Evolutionary conservation across 139 green algal species (phyloP).

Genomic region (Asterochloris erici): DNA sequence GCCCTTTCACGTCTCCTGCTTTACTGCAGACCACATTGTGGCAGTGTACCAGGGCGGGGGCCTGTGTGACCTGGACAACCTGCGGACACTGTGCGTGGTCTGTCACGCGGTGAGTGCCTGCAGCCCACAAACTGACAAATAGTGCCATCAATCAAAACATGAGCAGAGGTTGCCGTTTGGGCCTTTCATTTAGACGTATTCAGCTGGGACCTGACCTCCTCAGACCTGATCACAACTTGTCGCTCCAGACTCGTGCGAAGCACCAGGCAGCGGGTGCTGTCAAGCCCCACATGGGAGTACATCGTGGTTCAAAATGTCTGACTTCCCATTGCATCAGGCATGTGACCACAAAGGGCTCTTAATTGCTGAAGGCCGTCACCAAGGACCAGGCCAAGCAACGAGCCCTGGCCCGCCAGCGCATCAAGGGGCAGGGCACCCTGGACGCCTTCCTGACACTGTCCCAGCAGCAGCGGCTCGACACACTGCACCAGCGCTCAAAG

Average conservation of each 20-base stretch:
- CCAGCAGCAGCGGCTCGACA: slow-evolving; percentile 1
- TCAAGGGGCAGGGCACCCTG: slow-evolving; percentile 8
- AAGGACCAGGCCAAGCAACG: slow-evolving; percentile 6
- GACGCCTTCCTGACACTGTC: slow-evolving; percentile 1
- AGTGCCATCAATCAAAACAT: too few species aligned
- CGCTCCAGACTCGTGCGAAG: too few species aligned
- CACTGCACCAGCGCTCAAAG: not conserved
- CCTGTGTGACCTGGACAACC: slow-evolving; percentile 83
- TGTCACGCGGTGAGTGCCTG: slow-evolving; percentile 60
- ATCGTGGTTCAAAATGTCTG: too few species aligned
- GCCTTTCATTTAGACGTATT: too few species aligned
- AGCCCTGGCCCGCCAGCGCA: not conserved
- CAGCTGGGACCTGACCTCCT: too few species aligned
- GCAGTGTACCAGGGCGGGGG: slow-evolving; percentile 83
- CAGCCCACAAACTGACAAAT: too few species aligned
- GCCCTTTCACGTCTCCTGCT: not conserved
- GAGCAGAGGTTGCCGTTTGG: too few species aligned
- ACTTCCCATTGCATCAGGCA: too few species aligned
- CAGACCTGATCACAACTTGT: too few species aligned
- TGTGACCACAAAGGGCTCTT: too few species aligned
- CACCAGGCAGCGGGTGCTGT: too few species aligned
- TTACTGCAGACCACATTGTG: slow-evolving; percentile 77
- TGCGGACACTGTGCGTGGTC: slow-evolving; percentile 81
- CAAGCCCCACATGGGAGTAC: too few species aligned
- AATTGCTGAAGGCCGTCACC: not conserved